Conservation (phyloP, 2,329 filamentous ascomycete genomes). For the Talaromyces atroroseus region DNA sequence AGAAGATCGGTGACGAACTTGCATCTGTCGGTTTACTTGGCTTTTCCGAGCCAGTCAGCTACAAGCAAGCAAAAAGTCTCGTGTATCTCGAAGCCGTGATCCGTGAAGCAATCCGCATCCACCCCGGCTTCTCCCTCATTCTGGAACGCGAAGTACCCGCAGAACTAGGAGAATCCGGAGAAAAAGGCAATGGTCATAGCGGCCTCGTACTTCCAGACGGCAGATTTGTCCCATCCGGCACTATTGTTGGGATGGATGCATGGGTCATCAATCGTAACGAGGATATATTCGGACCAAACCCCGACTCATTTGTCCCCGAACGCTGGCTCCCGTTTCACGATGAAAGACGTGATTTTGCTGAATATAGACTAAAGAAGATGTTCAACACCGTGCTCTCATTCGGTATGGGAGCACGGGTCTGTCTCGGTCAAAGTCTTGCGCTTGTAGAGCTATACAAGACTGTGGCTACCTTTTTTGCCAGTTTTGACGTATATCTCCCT, state of each 20-base stretch:
- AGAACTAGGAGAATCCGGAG: not conserved
- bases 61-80: conserved; percentile 7
- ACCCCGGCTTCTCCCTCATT: conserved; percentile 14
- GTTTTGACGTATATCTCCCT: conserved; percentile 36
- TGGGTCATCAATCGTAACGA: conserved; percentile 22
- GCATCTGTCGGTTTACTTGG: conserved; percentile 13
- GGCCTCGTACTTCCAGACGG: conserved; percentile 17
- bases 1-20: conserved; percentile 23
- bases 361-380: conserved; percentile 18
- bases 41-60: conserved; percentile 9
- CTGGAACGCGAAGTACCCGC: conserved; percentile 16
- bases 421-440: conserved; percentile 17
- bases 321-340: conserved; percentile 22
- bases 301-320: conserved; percentile 22
- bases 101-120: conserved; percentile 15
- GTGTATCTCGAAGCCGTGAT: conserved; percentile 14
- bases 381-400: conserved; percentile 19
- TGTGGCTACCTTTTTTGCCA: conserved; percentile 30
- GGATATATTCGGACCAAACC: conserved; percentile 19
- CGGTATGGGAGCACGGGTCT: conserved; percentile 18
- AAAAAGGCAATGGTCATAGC: not conserved
- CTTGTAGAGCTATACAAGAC: conserved; percentile 21
- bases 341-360: conserved; percentile 14
- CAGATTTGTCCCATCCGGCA: conserved; percentile 17
- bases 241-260: conserved; percentile 24